These are phyloP conservation scores for Penstemon newberryi DNA, from an alignment of 257 asterid genomes.

Conservation along the genomic window DNA sequence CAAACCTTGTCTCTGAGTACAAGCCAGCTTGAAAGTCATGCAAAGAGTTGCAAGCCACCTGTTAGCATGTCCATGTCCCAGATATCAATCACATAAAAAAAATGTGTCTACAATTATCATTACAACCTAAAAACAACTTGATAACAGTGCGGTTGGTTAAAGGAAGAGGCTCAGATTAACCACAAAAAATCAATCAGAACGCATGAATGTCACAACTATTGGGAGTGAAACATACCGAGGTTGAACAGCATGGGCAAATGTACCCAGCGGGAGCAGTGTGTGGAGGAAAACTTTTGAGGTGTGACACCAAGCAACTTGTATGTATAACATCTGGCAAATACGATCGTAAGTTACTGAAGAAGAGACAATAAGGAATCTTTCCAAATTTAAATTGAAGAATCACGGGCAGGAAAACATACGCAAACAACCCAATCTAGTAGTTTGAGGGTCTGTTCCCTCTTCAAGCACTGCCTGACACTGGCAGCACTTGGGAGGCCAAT, in stretches of 20 bases:
- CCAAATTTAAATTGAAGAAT: not conserved
- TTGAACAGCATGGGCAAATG: conserved; percentile 75
- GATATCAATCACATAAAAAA: not conserved
- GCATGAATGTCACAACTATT: no score
- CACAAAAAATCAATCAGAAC: not conserved
- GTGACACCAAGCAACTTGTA: conserved; percentile 76
- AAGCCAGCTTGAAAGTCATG: no score
- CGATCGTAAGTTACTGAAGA: conserved; percentile 8
- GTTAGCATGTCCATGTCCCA: not conserved
- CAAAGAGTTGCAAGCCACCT: no score
- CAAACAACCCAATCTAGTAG: conserved; percentile 94
- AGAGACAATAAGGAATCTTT: not conserved
- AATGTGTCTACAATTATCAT: not conserved
- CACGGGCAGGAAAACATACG: conserved; percentile 49
- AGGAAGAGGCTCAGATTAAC: not conserved
- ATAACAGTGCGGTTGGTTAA: not conserved
- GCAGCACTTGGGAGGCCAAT: conserved; percentile 98
- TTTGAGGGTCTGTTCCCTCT: conserved; percentile 63
- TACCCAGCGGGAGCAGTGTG: conserved; percentile 91
- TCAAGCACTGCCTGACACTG: conserved; percentile 69
- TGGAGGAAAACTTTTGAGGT: conserved; percentile 71
- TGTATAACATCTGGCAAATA: conserved; percentile 66
- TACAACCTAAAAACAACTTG: conserved; percentile 13
- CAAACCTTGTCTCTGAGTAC: no score
- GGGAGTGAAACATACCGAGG: conserved; percentile 50